Base-by-base conservation (phyloP, 2,329 filamentous ascomycete genomes). In the Sporothrix sp. region DNA sequence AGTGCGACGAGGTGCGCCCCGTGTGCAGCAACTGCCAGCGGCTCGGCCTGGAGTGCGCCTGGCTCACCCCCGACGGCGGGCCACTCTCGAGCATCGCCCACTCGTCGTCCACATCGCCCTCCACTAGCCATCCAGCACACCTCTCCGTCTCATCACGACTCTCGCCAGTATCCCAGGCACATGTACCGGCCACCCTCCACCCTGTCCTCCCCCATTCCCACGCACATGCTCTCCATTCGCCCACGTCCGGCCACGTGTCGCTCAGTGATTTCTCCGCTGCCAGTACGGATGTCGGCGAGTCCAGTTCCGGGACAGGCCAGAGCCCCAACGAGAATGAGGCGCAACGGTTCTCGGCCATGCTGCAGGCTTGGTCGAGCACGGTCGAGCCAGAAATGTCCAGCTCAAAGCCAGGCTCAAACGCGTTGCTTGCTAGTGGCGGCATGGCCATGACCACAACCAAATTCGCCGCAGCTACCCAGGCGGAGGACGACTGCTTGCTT, bases 1-100 rank as follows among this genome's bases (percentile, higher is more conserved):
- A 62, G 50, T 62, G 61, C 42, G 59, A 62, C 46, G 61, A 62
- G 42, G 32, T 40, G 3, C 52, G 52, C 13, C 61, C 61, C 0
- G 18, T 57, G 2, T 63, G 61, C 27, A 53, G 55, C 10, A 62
- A 60, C 47, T 62, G 61, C 45, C 35, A 21, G 3, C 60, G 60
- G 11, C 53, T 61, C n/a, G 48, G 50, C 13, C 50, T 61, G 10
- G 51, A 52, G 6, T 61, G 60, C 25, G 23, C 53, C 7, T 61
- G 60, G 60, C 52, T 57, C 9, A 32, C 28, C 14, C 25, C 48
- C 4, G 50, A 52, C 11, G 21, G 16, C 28, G 21, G n/a, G 20
- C 20, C 25, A 25, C 23, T 10, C 35, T 20, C 10, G 13, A 23
- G 5, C 20, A 2, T 6, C 43, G 4, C 11, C 13, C 3, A 8